Base-by-base conservation (phyloP, 2,329 filamentous ascomycete genomes). In the Calonectria ilicicola region DNA sequence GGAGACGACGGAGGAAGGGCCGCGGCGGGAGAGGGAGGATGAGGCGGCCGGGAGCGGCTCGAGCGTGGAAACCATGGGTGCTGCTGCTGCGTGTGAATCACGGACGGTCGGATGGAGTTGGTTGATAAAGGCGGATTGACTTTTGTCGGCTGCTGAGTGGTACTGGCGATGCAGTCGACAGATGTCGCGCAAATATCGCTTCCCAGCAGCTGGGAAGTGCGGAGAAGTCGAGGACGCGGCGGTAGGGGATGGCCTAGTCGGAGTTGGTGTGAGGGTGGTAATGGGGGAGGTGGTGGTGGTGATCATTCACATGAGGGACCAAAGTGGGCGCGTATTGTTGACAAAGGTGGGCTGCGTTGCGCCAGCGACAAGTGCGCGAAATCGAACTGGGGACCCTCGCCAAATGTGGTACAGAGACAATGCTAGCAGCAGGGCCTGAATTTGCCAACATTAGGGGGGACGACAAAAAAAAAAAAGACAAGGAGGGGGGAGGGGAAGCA, bases 51-150 rank as follows among this genome's bases (percentile, higher is more conserved):
- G 72, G 67, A 79, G 76, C 67, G 82, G 84, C 74, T 92, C 89
- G 79, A 89, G 87, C 84, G 91, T 91, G 82, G 91, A 92, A 82
- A 93, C 90, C 91, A 93, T 93, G 82, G 84, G 80, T 72, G 60
- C 58, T 70, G 47, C 44, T 60, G 40, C 42, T 27, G 46, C 27
- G 26, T 49, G 49, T 26, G 53, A 60, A 60, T 40, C 14, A 60
- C 53, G 21, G 40, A 32, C 40, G 58, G 65, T 62, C n/a, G 65
- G 58, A 46, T 46, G 21, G 58, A n/a, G 40, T 15, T 21, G 58
- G 40, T 29, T 21, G 58, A 32, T 9, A 3, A 26, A 9, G 58
- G 23, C 23, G 58, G 35, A 46, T 63, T 63, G 58, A 63, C 42
- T 62, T 21, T 26, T 29, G 65, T 42, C 46, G 27, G 58, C 40